Evolutionary conservation across 1,139 yeast genomes (phyloP), one percentile per base, ranked within the genome.

Genomic region (Candida sojae): DNA sequence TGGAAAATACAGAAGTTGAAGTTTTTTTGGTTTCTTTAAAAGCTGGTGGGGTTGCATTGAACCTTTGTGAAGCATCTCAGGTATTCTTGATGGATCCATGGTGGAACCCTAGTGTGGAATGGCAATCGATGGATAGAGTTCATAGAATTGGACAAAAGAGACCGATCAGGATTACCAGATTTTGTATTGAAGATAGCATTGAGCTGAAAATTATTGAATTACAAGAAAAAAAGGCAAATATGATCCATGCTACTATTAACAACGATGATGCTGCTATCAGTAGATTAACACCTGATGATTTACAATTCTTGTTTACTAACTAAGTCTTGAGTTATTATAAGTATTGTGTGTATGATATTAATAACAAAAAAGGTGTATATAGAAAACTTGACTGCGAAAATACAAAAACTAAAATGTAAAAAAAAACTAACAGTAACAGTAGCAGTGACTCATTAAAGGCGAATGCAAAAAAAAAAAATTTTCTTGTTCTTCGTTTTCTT

Each of bases 21-120:
- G 96, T 93, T 8, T 93, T 93, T 62, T 70, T 93, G 51, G 99
- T 93, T 6, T 91, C 97, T 29, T 77, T 95, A 58, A 93, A 93
- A 62, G 99, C 99, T 0, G 99, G 99, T 56, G 99, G 99, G 68
- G 99, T 93, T 34, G 99, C 99, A 0, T 77, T 93, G 56, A 93
- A 93, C 64, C 75, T 93, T 57, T 92, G 97, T 60, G 99, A 95
- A 63, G 99, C 99, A 0, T 90, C 96, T 0, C 97, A 92, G 58
- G 98, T 93, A 37, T 93, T 93, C 57, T 77, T 93, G 44, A 77
- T 93, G 75, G 99, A 93, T 60, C 98, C 98, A 28, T 93, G 99
- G 98, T 93, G 98, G 98, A 93, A 93, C 62, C 98, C 98, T 0
- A 87, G 96, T 58, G 96, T 91, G 4, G 98, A 93, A 67, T 93